A percentile compares a stretch with the other conserved stretches of the same genome.
These are phyloP conservation scores for Pestalotiopsis sp. DNA, from an alignment of 2,329 filamentous ascomycete genomes.

Conservation along the genomic window DNA sequence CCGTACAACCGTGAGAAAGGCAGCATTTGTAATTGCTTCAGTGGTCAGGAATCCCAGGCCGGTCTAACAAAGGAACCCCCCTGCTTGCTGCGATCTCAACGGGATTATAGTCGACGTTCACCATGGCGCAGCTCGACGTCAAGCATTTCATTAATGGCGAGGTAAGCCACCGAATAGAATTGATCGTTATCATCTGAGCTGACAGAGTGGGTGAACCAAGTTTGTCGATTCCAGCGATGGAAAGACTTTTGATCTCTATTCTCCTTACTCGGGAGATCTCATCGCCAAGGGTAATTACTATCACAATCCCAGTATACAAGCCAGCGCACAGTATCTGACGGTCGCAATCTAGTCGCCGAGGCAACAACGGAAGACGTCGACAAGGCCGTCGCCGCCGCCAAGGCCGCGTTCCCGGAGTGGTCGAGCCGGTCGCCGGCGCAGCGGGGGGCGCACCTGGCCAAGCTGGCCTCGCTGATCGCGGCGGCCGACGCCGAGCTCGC, in stretches of 20 bases:
- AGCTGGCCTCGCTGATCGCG: conserved; percentile 21
- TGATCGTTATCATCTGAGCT: neutral
- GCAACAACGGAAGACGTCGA: conserved; percentile 25
- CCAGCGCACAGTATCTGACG: neutral
- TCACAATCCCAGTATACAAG: neutral
- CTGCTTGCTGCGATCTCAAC: neutral
- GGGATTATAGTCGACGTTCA: neutral
- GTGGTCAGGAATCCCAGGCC: neutral
- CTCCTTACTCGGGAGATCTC: conserved; percentile 18
- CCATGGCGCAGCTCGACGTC: conserved; percentile 16
- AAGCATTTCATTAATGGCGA: conserved; percentile 19
- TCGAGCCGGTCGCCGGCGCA: conserved; percentile 17
- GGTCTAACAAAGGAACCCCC: neutral
- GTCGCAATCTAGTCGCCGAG: conserved; percentile 11
- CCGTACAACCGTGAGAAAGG: neutral
- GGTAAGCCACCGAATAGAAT: conserved; percentile 8
- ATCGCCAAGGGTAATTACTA: conserved; percentile 14
- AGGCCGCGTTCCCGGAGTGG: conserved; percentile 24
- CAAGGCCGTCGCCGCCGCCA: conserved; percentile 23
- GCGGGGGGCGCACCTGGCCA: conserved; percentile 19
- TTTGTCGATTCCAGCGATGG: conserved; percentile 16
- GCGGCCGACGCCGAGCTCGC: conserved; percentile 18
- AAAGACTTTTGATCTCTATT: conserved; percentile 19
- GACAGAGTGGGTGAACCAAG: neutral
- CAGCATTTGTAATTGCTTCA: neutral